Evolutionary conservation across 1,284 basidiomycete species (phyloP), one percentile per base, ranked within the genome.

Genomic region (Papiliotrema terrestris): DNA sequence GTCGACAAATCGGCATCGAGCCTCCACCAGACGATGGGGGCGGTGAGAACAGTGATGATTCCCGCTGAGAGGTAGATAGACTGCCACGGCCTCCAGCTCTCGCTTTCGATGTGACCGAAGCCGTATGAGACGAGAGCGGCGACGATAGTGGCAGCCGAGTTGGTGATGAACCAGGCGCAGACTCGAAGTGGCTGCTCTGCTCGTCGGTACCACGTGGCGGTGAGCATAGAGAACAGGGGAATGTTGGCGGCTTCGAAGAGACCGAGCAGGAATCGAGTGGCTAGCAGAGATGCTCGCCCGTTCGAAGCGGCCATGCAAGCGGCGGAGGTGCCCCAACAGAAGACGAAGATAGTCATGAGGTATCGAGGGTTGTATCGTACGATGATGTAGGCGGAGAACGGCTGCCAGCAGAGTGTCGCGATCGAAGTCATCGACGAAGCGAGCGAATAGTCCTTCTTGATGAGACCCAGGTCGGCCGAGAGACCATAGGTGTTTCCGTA

Each of bases 31-130:
- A 71, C 59, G 45, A 71, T 25, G 8, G 73, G 73, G 6, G 66
- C 71, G 25, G 71, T 71, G 50, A 75, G 11, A 48, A 77, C 67
- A 14, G 76, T 78, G 46, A 73, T 57, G 23, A 75, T 48, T 20
- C 73, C 75, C 50, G 68, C 68, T 41, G 68, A 60, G 19, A 78
- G 66, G 69, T 75, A 78, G 41, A 77, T 61, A 44, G 71, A 65
- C 42, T 74, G 71, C 51, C 55, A 60, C 15, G 57, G 49, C 3
- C 26, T 14, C 19, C 41, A 20, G 4, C 15, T 36, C 23, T 20
- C 44, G 26, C 26, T 45, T 15, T 44, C 25, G 19, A 38, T 29
- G 44, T 60, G 36, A 15, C 43, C 61, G 38, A 64, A 49, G 17
- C 54, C 65, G 55, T 58, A 69, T 2, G 66, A 63, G 41, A 67